Percentiles rank a stretch among this genome's conserved stretches.
Conservation (phyloP, 1,139 yeast genomes). For the Debaryomycetaceae sp. region DNA sequence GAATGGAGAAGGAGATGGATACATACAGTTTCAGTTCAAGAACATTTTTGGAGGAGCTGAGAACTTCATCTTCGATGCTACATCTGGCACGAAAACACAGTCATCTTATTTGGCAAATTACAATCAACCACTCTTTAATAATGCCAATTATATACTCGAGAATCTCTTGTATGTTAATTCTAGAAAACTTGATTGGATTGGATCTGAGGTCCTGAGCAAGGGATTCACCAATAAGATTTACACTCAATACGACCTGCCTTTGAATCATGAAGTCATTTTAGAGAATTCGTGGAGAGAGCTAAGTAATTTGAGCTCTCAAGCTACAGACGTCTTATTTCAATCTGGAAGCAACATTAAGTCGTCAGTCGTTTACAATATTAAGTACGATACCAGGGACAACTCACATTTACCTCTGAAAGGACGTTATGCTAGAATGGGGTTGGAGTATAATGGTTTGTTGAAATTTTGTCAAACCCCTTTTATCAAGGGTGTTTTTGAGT, state of each 20-base stretch:
- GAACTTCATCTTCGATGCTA: constrained; percentile 68
- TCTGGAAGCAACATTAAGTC: constrained; percentile 65
- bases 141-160: constrained; percentile 53
- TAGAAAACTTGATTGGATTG: constrained; percentile 65
- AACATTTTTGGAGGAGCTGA: constrained; percentile 93
- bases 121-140: constrained; percentile 57
- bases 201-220: constrained; percentile 53
- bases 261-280: constrained; percentile 56
- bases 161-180: constrained; percentile 54
- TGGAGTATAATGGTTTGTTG: constrained; percentile 55
- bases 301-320: constrained; percentile 36
- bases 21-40: constrained; percentile 68
- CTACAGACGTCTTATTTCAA: constrained; percentile 33
- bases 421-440: constrained; percentile 42
- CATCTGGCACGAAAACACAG: constrained; percentile 73
- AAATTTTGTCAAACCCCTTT: constrained; percentile 27
- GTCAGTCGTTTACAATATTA: constrained; percentile 48
- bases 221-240: constrained; percentile 57
- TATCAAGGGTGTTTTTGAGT: constrained; percentile 47
- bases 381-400: constrained; percentile 58
- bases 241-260: constrained; percentile 20
- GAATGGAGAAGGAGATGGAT: constrained; percentile 94
- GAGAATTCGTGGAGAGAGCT: constrained; percentile 68
- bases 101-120: constrained; percentile 67
- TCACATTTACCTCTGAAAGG: constrained; percentile 60